Evolutionary conservation across 2,329 filamentous ascomycete genomes (phyloP).

Genomic region (Xylariaceae sp.): DNA sequence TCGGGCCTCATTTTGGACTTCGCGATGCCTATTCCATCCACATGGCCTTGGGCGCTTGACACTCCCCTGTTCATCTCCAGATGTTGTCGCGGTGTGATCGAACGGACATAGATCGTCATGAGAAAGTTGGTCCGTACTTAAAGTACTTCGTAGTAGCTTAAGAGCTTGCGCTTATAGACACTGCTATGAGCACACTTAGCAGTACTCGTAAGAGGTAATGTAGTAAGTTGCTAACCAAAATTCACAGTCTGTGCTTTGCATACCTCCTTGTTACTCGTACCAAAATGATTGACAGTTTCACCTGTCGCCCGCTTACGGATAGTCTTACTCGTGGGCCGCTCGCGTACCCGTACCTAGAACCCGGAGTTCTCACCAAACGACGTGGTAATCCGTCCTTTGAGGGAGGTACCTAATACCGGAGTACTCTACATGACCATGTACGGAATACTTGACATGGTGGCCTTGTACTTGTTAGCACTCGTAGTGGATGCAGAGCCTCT

Average conservation of each 20-base stretch:
- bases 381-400: not conserved
- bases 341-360: not conserved
- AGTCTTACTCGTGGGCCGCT: not conserved
- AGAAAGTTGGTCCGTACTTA: not conserved
- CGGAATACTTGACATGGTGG: not conserved
- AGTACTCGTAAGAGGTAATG: no score
- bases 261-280: no score
- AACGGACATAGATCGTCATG: not conserved
- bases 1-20: not conserved
- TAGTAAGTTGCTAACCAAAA: no score
- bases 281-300: no score
- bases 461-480: not conserved
- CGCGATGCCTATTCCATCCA: not conserved
- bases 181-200: no score
- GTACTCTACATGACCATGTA: not conserved
- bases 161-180: not conserved
- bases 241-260: no score
- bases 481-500: slow-evolving; percentile 18
- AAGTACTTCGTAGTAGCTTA: not conserved
- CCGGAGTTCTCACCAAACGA: not conserved
- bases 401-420: not conserved
- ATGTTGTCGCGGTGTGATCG: not conserved
- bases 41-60: not conserved
- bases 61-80: not conserved
- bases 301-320: not conserved